A percentile compares a stretch with the other conserved stretches of the same genome.
Conservation (phyloP, 1,284 basidiomycete genomes). For the Tausonia pullulans region DNA sequence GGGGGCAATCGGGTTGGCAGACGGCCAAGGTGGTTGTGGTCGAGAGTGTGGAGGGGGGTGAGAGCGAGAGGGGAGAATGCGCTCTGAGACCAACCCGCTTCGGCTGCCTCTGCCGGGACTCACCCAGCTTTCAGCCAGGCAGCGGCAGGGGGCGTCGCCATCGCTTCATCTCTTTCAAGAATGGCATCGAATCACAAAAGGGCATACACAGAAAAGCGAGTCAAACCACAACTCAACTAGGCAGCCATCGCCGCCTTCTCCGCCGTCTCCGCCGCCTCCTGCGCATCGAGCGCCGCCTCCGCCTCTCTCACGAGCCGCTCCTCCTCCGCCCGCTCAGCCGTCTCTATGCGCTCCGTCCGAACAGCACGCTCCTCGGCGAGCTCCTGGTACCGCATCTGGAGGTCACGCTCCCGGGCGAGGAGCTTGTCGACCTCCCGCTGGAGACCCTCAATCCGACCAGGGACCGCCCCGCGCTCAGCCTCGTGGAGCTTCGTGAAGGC, state of each 20-base stretch:
- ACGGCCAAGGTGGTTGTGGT: too few species aligned
- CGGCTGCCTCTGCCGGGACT: too few species aligned
- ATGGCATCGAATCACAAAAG: too few species aligned
- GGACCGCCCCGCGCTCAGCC: conserved; percentile 63
- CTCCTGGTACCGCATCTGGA: conserved; percentile 76
- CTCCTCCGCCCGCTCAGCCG: conserved; percentile 31
- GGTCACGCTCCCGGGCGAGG: conserved; percentile 57
- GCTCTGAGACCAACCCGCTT: too few species aligned
- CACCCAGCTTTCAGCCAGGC: too few species aligned
- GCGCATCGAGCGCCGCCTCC: conserved; percentile 32
- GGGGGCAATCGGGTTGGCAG: too few species aligned
- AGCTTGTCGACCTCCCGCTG: conserved; percentile 73
- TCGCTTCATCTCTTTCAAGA: too few species aligned
- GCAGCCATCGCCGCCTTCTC: background rate
- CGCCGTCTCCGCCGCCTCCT: conserved; percentile 19
- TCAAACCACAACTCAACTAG: conserved; percentile 4
- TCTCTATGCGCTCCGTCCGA: conserved; percentile 47
- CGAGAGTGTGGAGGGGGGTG: too few species aligned
- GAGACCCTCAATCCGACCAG: conserved; percentile 57
- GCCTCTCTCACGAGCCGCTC: conserved; percentile 33
- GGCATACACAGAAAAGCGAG: too few species aligned
- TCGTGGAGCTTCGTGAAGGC: conserved; percentile 61
- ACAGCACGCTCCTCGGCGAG: conserved; percentile 61
- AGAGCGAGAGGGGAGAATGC: too few species aligned
- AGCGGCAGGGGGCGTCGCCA: too few species aligned